Evolutionary conservation across 108 stramenopile species (phyloP).

Genomic region (Nitzschia sp.): DNA sequence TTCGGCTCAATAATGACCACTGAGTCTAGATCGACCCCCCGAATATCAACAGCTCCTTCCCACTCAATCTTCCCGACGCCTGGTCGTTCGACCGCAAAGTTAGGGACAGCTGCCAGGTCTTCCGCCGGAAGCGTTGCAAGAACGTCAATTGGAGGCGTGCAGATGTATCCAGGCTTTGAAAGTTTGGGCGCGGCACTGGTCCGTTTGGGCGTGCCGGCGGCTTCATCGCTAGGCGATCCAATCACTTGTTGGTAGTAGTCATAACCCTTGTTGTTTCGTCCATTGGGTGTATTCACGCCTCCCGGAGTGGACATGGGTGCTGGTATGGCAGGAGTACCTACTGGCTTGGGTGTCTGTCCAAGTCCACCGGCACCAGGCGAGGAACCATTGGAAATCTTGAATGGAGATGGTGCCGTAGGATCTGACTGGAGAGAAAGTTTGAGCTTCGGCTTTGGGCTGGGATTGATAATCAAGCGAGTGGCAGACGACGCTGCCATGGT

Average conservation of each 20-base stretch:
- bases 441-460: slow-evolving; percentile 33
- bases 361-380: not conserved
- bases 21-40: slow-evolving; percentile 77
- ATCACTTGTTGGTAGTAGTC: slow-evolving; percentile 72
- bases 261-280: slow-evolving; percentile 25
- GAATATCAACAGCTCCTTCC: slow-evolving; percentile 93
- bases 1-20: slow-evolving; percentile 80
- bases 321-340: not conserved
- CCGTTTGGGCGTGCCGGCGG: not conserved
- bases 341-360: not conserved
- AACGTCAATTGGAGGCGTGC: slow-evolving; percentile 67
- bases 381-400: slow-evolving; percentile 1
- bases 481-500: slow-evolving; percentile 32
- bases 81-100: slow-evolving; percentile 72
- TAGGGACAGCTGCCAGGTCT: slow-evolving; percentile 86
- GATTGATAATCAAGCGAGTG: slow-evolving; percentile 33
- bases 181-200: slow-evolving; percentile 57
- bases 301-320: not conserved
- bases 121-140: slow-evolving; percentile 74
- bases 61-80: slow-evolving; percentile 89
- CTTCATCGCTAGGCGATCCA: slow-evolving; percentile 30
- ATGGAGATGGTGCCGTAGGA: not conserved
- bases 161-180: slow-evolving; percentile 80
- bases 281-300: not conserved
- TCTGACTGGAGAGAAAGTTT: slow-evolving; percentile 22